A percentile compares a stretch with the other conserved stretches of the same genome.
Conservation (phyloP, 2,329 filamentous ascomycete genomes). For the Alternaria postmessia region DNA sequence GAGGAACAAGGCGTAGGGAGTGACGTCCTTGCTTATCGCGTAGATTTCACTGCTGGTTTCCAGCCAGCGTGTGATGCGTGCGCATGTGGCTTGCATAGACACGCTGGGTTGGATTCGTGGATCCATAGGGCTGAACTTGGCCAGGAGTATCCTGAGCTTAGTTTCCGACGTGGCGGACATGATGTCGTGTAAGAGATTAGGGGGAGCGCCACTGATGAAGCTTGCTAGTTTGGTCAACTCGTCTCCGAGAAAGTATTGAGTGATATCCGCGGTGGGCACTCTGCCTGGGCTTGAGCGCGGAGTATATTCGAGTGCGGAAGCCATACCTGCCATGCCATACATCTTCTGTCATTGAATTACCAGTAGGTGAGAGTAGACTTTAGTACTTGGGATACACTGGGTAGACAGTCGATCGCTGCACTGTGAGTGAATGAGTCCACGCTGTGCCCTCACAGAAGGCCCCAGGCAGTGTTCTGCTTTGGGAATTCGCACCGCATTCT, state of each 20-base stretch:
- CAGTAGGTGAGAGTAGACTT: not conserved
- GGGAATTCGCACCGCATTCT: not conserved
- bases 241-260: not conserved
- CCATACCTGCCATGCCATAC: not conserved
- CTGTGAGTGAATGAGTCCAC: not conserved
- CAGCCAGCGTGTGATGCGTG: not conserved
- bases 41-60: not conserved
- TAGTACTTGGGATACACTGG: not conserved
- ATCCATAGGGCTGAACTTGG: not conserved
- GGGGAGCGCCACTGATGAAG: conserved; percentile 1
- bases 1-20: not conserved
- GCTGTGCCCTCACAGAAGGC: not conserved
- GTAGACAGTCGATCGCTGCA: not conserved
- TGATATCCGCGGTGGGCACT: not conserved
- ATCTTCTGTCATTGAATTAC: rapidly evolving
- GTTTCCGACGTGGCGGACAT: not conserved
- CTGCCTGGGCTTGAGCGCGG: not conserved
- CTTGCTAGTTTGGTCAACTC: not conserved
- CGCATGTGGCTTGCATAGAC: not conserved
- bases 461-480: not conserved
- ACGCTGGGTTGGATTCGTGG: not conserved
- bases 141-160: not conserved
- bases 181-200: not conserved
- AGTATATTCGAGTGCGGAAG: not conserved
- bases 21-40: conserved; percentile 1